A percentile compares a stretch with the other conserved stretches of the same genome.
phyloP scores from a whole-genome alignment of 2,329 filamentous ascomycete genomes.

The Fusarium coffeatum region DNA sequence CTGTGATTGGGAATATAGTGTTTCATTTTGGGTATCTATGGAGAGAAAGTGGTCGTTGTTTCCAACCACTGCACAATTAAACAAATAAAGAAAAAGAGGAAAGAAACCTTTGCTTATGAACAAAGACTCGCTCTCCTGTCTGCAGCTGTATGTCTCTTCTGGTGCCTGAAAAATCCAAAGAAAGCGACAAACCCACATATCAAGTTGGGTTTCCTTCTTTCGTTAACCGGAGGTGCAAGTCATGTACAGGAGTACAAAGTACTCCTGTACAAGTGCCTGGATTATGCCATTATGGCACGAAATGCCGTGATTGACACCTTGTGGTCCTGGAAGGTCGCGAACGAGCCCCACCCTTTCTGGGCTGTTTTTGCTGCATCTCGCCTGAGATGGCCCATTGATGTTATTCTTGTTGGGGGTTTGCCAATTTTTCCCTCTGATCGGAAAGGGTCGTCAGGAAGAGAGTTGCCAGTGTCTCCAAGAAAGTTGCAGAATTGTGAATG shows the following conservation, averaged over 20 bases:
- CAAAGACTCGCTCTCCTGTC: not conserved
- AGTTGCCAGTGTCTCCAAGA: not conserved
- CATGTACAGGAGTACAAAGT: not conserved
- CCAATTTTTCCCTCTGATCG: not conserved
- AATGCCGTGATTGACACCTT: constrained; percentile 39
- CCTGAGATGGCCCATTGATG: constrained; percentile 1
- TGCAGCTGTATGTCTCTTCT: not conserved
- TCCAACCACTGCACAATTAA: constrained; percentile 22
- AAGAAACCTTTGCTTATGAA: not conserved
- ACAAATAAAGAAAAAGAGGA: constrained; percentile 1
- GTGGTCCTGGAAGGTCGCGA: not conserved
- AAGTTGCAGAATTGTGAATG: not conserved
- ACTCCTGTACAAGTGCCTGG: not conserved
- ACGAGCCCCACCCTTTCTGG: constrained; percentile 30
- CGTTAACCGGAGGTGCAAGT: not conserved
- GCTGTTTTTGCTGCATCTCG: constrained; percentile 26
- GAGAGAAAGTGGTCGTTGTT: constrained; percentile 3
- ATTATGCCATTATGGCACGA: constrained; percentile 35
- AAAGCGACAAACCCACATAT: constrained; percentile 4
- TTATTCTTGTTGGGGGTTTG: constrained; percentile 1
- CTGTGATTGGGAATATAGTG: not conserved
- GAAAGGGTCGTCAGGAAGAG: not conserved
- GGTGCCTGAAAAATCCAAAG: not conserved
- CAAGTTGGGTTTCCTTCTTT: not conserved
- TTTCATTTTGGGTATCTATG: constrained; percentile 42